Percentiles rank a stretch among this genome's conserved stretches.
These are phyloP conservation scores for Bipolaris gigantea DNA, from an alignment of 2,329 filamentous ascomycete genomes.

Conservation along the genomic window DNA sequence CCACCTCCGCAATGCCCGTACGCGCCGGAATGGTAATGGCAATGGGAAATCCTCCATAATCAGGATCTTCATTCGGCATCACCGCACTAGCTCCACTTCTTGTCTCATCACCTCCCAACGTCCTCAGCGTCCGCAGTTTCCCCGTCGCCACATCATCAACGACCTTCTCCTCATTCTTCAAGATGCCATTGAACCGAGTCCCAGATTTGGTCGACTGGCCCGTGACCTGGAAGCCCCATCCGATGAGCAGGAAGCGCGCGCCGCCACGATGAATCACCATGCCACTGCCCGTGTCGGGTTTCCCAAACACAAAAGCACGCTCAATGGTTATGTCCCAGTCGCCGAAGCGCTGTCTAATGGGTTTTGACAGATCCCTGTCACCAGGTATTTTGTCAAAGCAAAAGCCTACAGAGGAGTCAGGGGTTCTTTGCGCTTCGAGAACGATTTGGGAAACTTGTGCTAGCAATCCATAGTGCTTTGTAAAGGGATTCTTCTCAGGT, in stretches of 20 bases:
- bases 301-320: conserved; percentile 53
- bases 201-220: conserved; percentile 31
- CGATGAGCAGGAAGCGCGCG: conserved; percentile 50
- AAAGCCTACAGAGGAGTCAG: conserved; percentile 44
- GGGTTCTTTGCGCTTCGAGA: conserved; percentile 43
- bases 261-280: conserved; percentile 49
- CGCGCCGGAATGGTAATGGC: conserved; percentile 57
- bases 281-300: conserved; percentile 46
- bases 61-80: conserved; percentile 60
- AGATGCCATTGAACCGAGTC: conserved; percentile 49
- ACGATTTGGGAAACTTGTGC: conserved; percentile 39
- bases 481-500: conserved; percentile 35
- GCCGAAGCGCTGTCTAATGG: conserved; percentile 39
- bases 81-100: conserved; percentile 53
- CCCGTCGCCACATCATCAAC: conserved; percentile 43
- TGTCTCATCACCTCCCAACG: conserved; percentile 53
- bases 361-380: conserved; percentile 33
- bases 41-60: conserved; percentile 61
- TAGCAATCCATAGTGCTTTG: conserved; percentile 48
- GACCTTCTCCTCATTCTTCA: conserved; percentile 49
- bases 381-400: conserved; percentile 47
- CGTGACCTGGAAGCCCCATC: conserved; percentile 50
- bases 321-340: conserved; percentile 46
- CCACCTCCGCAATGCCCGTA: conserved; percentile 41
- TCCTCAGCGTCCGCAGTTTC: conserved; percentile 42